Conservation (phyloP, 2,329 filamentous ascomycete species). For the Aureobasidium leucospermi region DNA sequence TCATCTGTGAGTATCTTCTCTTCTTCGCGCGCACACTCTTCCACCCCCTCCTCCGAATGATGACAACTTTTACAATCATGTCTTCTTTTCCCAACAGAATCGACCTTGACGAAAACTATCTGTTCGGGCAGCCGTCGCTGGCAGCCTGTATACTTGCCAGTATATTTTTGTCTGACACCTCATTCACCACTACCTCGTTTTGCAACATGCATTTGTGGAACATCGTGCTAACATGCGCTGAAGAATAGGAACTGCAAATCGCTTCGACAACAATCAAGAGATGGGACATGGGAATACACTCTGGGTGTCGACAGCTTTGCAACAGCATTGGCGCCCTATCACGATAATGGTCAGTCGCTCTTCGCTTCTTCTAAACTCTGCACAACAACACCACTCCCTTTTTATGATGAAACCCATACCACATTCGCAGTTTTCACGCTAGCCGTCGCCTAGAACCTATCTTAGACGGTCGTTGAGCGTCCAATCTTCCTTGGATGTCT, state of each 20-base stretch:
- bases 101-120: constrained; percentile 75
- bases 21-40: constrained; percentile 6
- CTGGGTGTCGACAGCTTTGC: not conserved
- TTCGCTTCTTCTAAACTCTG: not conserved
- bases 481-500: constrained; percentile 37
- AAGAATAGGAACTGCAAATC: not conserved
- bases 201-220: no score
- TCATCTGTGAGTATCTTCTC: constrained; percentile 4
- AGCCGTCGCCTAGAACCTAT: constrained; percentile 34
- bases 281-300: not conserved
- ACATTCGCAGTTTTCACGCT: constrained; percentile 85
- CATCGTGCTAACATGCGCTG: constrained; percentile 6
- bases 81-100: constrained; percentile 88
- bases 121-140: constrained; percentile 58
- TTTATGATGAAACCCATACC: constrained; percentile 66
- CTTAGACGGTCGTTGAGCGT: constrained; percentile 30
- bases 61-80: constrained; percentile 59
- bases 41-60: constrained; percentile 45
- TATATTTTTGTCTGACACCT: constrained; percentile 67
- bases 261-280: not conserved
- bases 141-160: constrained; percentile 83
- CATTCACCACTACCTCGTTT: constrained; percentile 17
- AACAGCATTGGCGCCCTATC: not conserved
- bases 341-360: constrained; percentile 3
- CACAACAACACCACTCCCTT: constrained; percentile 15